phyloP scores from a whole-genome alignment of 225 moss, liverwort and hornwort genomes.

The Rhytidiadelphus loreus region DNA sequence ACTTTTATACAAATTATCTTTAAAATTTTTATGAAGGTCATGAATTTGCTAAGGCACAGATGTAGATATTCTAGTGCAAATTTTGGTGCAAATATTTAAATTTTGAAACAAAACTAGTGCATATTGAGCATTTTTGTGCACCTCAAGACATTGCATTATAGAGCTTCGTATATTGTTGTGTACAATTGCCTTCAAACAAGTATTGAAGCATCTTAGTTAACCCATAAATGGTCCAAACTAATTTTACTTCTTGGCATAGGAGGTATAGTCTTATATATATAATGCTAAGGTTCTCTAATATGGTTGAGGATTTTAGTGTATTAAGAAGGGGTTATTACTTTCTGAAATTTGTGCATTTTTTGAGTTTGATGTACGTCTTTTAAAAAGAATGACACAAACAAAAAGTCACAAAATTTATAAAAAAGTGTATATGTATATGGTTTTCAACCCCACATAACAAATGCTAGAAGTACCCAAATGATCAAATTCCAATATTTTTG shows the following conservation, averaged over 20 bases:
- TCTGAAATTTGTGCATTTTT: background rate
- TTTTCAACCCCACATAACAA: too few relatives aligned
- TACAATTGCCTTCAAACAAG: background rate
- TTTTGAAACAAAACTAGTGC: background rate
- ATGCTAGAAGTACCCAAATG: background rate
- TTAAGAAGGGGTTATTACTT: background rate
- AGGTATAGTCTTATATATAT: background rate
- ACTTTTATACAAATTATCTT: too few relatives aligned
- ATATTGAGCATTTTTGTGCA: background rate
- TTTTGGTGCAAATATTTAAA: background rate
- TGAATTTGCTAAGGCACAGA: background rate
- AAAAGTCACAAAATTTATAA: too few relatives aligned
- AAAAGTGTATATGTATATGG: too few relatives aligned
- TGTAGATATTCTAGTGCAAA: background rate
- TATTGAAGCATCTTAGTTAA: background rate
- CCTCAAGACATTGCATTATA: background rate
- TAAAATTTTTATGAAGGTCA: background rate
- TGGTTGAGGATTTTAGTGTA: background rate
- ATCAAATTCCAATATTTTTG: background rate
- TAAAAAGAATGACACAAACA: background rate
- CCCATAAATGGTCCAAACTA: background rate
- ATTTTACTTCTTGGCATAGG: accelerated
- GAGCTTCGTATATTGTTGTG: accelerated
- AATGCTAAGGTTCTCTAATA: background rate
- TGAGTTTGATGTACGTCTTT: background rate